Evolutionary conservation across 257 asterid species (phyloP), one percentile per base, ranked within the genome.

Genomic region (Penstemon eatonii): DNA sequence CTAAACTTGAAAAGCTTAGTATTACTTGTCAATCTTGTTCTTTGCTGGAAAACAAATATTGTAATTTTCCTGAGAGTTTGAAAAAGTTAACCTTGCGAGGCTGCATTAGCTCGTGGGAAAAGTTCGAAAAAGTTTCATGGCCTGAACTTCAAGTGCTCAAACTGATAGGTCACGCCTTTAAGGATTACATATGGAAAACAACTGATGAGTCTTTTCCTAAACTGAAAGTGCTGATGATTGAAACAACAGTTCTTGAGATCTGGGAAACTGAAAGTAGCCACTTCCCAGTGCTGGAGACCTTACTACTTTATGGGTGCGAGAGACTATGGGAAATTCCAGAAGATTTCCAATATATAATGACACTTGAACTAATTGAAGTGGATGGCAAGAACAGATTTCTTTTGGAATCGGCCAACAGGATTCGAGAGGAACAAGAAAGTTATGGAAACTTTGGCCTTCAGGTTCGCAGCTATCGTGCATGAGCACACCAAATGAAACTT

Each of bases 271-370:
- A 47, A 37, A 67, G 74, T 54, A 33, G 60, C 53, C 49, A 55
- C 39, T 62, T 74, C 47, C 74, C 74, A 6, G 11, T 13, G 7
- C 83, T 75, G 11, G 71, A 71, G 57, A 4, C 40, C 18, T 60
- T 75, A 6, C 2, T 33, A 10, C 55, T 79, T 42, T 4, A 6
- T 4, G 0, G 10, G 0, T 65, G 75, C 19, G 1, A 15, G 18
- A 0, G 6, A 9, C 38, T 60, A 4, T 3, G 43, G 39, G 54
- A 66, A 51, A 58, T 75, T n/a, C 73, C 76, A n/a, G 25, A 51
- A 44, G 55, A 56, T 33, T 15, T 15, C 18, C 0, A 0, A 15
- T 15, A 15, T 15, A 0, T 15, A 15, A 15, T 15, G 18, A 53
- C 73, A 7, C 63, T 73, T 9, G 13, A 60, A 9, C 15, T 63